These are phyloP conservation scores for Cryptosporidium bovis DNA, from an alignment of 169 alveolate species.

Conservation along the genomic window DNA sequence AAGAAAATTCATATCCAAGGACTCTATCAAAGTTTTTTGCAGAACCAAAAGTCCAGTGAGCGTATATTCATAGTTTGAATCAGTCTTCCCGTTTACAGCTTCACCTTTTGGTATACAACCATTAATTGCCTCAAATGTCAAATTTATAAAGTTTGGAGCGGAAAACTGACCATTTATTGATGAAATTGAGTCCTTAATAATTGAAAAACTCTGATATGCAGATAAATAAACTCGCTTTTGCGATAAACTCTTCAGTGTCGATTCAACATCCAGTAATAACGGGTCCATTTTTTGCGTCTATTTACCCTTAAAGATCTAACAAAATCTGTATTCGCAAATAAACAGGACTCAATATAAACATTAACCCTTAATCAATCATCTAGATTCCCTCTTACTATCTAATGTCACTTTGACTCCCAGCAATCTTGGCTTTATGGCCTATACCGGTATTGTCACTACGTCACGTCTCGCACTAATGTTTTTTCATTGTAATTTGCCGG, in stretches of 20 bases:
- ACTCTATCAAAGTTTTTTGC: slow-evolving; percentile 22
- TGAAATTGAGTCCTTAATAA: slow-evolving; percentile 27
- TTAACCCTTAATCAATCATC: neutral
- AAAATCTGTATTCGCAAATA: neutral
- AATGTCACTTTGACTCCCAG: neutral
- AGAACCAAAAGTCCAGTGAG: slow-evolving; percentile 41
- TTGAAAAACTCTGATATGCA: slow-evolving; percentile 34
- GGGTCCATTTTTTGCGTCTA: slow-evolving; percentile 30
- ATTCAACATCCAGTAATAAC: slow-evolving; percentile 44
- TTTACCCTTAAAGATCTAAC: neutral
- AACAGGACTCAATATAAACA: neutral
- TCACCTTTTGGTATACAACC: slow-evolving; percentile 1
- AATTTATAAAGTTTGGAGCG: slow-evolving; percentile 14
- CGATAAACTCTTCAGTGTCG: slow-evolving; percentile 19
- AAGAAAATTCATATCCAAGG: slow-evolving; percentile 40
- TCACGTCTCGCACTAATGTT: slow-evolving; percentile 16
- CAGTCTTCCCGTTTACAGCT: neutral
- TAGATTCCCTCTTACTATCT: neutral
- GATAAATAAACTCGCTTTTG: slow-evolving; percentile 23
- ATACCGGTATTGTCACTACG: slow-evolving; percentile 14
- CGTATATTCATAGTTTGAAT: neutral
- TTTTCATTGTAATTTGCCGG: slow-evolving; percentile 4
- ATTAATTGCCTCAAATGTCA: slow-evolving; percentile 46
- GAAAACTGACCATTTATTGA: slow-evolving; percentile 9
- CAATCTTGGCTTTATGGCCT: neutral